Conservation (phyloP, 306 rosid genomes). For the Parietaria judaica region DNA sequence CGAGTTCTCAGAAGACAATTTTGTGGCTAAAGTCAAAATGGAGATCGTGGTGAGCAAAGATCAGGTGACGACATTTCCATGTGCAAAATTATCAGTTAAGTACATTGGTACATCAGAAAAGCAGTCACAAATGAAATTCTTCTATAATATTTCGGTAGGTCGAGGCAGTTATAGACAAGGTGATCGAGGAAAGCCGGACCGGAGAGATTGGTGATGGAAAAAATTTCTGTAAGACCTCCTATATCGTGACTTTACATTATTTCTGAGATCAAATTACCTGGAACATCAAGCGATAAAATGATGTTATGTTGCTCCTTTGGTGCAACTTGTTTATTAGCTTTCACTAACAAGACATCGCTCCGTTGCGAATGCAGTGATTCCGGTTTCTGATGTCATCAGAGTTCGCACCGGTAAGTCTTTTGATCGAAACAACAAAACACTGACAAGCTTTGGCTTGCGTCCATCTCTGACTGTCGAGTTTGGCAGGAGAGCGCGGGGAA, state of each 20-base stretch:
- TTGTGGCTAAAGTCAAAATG: constrained; percentile 87
- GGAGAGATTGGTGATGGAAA: constrained; percentile 98
- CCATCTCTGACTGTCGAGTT: constrained; percentile 1
- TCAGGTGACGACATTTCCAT: constrained; percentile 45
- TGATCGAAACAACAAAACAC: background rate
- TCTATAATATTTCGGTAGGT: constrained; percentile 34
- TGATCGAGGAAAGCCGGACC: constrained; percentile 69
- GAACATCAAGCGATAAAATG: too few relatives aligned
- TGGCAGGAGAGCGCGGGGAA: constrained; percentile 80
- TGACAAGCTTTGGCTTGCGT: background rate
- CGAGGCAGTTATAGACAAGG: constrained; percentile 61
- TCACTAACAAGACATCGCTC: constrained; percentile 1
- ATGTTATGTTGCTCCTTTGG: background rate
- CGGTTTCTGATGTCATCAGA: constrained; percentile 72
- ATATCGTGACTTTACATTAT: constrained; percentile 5
- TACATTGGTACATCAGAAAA: too few relatives aligned
- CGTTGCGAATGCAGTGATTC: constrained; percentile 55
- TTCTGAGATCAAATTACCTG: too few relatives aligned
- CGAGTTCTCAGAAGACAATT: constrained; percentile 77
- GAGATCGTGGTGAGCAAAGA: constrained; percentile 80
- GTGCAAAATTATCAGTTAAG: too few relatives aligned
- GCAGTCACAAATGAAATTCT: background rate
- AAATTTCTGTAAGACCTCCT: constrained; percentile 60
- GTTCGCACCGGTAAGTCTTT: constrained; percentile 70
- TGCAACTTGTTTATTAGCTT: background rate